These are phyloP conservation scores for Melanomma pulvis-pyrius DNA, from an alignment of 495 filamentous ascomycete genomes.

Conservation along the genomic window DNA sequence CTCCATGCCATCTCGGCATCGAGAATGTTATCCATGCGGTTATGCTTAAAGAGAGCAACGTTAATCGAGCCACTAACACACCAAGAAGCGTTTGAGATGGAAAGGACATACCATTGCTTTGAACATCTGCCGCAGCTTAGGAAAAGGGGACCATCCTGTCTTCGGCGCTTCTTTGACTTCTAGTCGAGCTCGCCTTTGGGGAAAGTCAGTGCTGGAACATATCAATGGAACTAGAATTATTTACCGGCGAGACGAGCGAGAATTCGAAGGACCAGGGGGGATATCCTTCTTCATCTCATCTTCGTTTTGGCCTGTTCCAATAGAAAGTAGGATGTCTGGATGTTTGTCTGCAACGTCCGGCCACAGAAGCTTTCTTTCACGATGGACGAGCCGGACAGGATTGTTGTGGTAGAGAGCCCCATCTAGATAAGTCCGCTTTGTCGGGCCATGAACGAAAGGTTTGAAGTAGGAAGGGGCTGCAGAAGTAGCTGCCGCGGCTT, in stretches of 20 bases:
- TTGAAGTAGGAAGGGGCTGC: constrained; percentile 56
- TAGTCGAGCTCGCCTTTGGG: no score
- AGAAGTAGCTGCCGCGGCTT: constrained; percentile 54
- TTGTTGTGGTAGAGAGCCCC: constrained; percentile 54
- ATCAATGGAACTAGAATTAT: no score
- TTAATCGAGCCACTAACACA: no score
- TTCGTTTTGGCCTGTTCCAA: constrained; percentile 44
- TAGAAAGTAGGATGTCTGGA: constrained; percentile 56
- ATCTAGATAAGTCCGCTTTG: constrained; percentile 49
- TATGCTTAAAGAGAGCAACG: neutral
- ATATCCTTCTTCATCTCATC: neutral
- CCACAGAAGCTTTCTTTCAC: constrained; percentile 56
- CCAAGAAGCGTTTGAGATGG: no score
- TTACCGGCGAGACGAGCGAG: no score
- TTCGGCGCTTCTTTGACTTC: no score
- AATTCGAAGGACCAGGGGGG: no score
- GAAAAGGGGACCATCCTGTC: no score
- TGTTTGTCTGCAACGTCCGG: constrained; percentile 42
- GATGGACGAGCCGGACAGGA: constrained; percentile 51
- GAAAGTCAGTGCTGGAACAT: no score
- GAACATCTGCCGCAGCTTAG: no score
- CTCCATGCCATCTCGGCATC: constrained; percentile 12
- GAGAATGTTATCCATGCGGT: neutral
- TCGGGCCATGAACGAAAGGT: constrained; percentile 47
- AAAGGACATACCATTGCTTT: no score